phyloP scores from a whole-genome alignment of 352 stramenopile species.

The Pythium oligandrum region DNA sequence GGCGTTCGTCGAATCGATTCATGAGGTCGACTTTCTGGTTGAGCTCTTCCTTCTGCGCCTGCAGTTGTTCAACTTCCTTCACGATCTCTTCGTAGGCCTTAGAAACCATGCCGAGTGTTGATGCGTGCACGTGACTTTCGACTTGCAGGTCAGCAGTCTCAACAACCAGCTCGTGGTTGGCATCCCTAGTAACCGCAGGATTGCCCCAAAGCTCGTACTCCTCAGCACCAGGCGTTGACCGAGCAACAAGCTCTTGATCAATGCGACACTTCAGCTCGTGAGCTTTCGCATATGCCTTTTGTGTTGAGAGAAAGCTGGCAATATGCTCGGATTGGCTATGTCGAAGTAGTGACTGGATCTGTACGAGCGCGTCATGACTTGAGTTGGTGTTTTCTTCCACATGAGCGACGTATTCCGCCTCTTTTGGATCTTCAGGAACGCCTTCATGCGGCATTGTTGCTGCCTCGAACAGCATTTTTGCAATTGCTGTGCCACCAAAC shows the following conservation, averaged over 20 bases:
- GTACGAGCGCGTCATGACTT: slow-evolving; percentile 30
- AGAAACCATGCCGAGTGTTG: slow-evolving; percentile 13
- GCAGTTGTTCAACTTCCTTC: slow-evolving; percentile 16
- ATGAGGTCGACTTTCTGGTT: slow-evolving; percentile 38
- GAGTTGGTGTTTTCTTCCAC: slow-evolving; percentile 27
- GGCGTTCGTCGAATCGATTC: slow-evolving; percentile 34
- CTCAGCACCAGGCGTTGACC: slow-evolving; percentile 1
- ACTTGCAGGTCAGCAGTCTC: slow-evolving; percentile 30
- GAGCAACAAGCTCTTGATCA: slow-evolving; percentile 2
- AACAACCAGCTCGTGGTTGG: slow-evolving; percentile 2
- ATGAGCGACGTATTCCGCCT: slow-evolving; percentile 30
- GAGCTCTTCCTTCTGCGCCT: slow-evolving; percentile 28
- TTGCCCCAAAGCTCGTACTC: slow-evolving; percentile 17
- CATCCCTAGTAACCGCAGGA: background rate
- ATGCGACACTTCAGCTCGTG: slow-evolving; percentile 13
- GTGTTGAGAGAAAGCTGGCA: slow-evolving; percentile 26
- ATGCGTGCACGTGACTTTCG: slow-evolving; percentile 17
- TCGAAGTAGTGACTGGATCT: slow-evolving; percentile 33
- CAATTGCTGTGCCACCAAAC: slow-evolving; percentile 19
- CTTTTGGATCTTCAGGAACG: slow-evolving; percentile 19
- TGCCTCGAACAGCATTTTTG: slow-evolving; percentile 19
- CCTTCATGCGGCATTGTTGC: slow-evolving; percentile 7
- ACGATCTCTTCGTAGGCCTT: slow-evolving; percentile 15
- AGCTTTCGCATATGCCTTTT: slow-evolving; percentile 25
- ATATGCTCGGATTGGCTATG: slow-evolving; percentile 39